Conservation (phyloP, 2,329 filamentous ascomycete genomes). For the Xylaria sp. region DNA sequence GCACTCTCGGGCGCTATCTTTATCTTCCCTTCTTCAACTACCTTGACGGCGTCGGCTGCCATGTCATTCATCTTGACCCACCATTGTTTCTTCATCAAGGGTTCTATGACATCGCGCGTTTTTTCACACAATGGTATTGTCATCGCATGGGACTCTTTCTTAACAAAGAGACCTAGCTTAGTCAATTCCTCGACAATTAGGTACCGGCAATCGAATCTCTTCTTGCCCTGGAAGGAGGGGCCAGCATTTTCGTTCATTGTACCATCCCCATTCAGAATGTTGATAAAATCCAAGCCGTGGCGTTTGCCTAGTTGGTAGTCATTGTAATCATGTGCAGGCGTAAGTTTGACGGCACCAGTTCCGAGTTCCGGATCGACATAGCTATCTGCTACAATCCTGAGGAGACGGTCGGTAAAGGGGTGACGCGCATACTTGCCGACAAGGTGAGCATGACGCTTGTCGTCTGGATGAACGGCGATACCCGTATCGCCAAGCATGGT, state of each 20-base stretch:
- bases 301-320: constrained; percentile 79
- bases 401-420: constrained; percentile 78
- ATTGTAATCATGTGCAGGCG: constrained; percentile 91
- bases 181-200: constrained; percentile 26
- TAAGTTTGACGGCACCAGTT: constrained; percentile 94
- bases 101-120: constrained; percentile 93
- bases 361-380: constrained; percentile 93
- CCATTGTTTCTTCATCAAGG: constrained; percentile 94
- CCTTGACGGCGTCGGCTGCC: constrained; percentile 77
- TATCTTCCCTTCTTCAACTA: constrained; percentile 79
- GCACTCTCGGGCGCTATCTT: constrained; percentile 47
- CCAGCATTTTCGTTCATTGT: constrained; percentile 32
- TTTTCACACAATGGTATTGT: constrained; percentile 57
- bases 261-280: constrained; percentile 45
- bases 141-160: constrained; percentile 31
- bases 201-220: constrained; percentile 31
- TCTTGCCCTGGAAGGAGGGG: constrained; percentile 28
- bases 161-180: constrained; percentile 27
- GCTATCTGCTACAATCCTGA: constrained; percentile 84
- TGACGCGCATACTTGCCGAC: constrained; percentile 84
- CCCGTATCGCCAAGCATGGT: constrained; percentile 94
- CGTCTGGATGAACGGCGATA: constrained; percentile 89
- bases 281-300: constrained; percentile 67
- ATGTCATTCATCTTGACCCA: constrained; percentile 80
- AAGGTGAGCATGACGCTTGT: constrained; percentile 83